These are phyloP conservation scores for Flaveria bidentis DNA, from an alignment of 129 eudicot species.

Conservation along the genomic window DNA sequence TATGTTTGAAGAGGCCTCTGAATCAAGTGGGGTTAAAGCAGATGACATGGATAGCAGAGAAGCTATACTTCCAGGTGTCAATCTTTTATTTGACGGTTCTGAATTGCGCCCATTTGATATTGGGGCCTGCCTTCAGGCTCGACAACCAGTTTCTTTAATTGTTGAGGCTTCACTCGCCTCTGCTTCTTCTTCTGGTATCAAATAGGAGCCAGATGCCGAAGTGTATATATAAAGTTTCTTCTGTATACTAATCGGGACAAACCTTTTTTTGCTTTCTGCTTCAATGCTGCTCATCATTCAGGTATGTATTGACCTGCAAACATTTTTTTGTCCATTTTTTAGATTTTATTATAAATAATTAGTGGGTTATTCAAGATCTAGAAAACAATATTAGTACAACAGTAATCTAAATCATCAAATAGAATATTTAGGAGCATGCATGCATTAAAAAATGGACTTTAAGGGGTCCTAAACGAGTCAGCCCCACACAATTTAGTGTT, in stretches of 20 bases:
- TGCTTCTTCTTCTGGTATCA: conserved; percentile 53
- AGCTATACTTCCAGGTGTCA: conserved; percentile 82
- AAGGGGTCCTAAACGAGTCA: neutral
- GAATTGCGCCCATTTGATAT: conserved; percentile 93
- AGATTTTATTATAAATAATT: neutral
- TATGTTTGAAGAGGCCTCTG: conserved; percentile 64
- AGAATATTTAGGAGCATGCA: neutral
- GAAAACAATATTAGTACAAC: conserved; percentile 6
- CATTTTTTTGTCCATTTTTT: neutral
- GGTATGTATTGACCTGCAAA: conserved; percentile 21
- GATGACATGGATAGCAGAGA: conserved; percentile 85
- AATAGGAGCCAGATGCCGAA: conserved; percentile 41
- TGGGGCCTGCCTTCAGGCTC: conserved; percentile 96
- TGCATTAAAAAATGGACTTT: neutral
- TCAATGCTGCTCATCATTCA: conserved; percentile 29
- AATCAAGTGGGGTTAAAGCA: conserved; percentile 44
- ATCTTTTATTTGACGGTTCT: conserved; percentile 88
- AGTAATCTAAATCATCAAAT: no score
- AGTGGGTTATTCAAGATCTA: neutral
- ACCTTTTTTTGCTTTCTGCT: conserved; percentile 25
- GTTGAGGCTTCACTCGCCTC: conserved; percentile 91
- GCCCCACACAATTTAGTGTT: neutral
- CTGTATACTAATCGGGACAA: conserved; percentile 21
- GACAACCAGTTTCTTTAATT: conserved; percentile 85
- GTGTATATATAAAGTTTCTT: conserved; percentile 30